phyloP scores from a whole-genome alignment of 2,329 filamentous ascomycete species.

The Penicillium sp. region DNA sequence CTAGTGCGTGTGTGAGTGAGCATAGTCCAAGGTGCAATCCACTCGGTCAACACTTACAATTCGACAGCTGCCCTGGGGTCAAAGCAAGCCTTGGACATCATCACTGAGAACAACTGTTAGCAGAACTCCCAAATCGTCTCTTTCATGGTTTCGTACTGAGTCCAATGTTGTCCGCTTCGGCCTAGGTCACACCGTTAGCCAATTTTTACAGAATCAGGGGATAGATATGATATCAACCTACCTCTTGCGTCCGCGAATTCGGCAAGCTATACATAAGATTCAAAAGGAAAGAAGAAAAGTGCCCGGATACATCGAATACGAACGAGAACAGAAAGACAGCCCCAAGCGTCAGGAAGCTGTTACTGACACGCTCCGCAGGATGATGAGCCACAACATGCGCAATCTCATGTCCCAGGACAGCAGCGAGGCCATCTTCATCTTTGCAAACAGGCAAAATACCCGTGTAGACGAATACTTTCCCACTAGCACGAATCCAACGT shows the following conservation, averaged over 20 bases:
- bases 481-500: constrained; percentile 32
- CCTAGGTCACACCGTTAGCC: constrained; percentile 28
- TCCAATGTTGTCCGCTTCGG: constrained; percentile 61
- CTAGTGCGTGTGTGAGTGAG: constrained; percentile 25
- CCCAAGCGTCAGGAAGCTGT: constrained; percentile 34
- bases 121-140: neutral
- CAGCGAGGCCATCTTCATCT: constrained; percentile 57
- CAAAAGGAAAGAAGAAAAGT: constrained; percentile 41
- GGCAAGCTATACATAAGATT: constrained; percentile 53
- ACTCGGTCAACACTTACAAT: constrained; percentile 37
- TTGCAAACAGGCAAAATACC: constrained; percentile 57
- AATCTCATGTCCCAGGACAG: constrained; percentile 62
- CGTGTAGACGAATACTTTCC: constrained; percentile 63
- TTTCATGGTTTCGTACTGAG: constrained; percentile 37
- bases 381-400: constrained; percentile 60
- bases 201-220: neutral
- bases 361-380: constrained; percentile 53
- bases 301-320: constrained; percentile 42
- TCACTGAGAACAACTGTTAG: constrained; percentile 41
- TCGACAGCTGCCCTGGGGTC: constrained; percentile 54
- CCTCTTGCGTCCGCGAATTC: constrained; percentile 56
- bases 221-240: constrained; percentile 17
- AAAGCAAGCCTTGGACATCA: constrained; percentile 62
- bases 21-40: neutral
- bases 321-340: constrained; percentile 28